Percentiles rank a stretch among this genome's conserved stretches.
These are phyloP conservation scores for Boletus semigastroideus DNA, from an alignment of 1,284 basidiomycete genomes.

Conservation along the genomic window DNA sequence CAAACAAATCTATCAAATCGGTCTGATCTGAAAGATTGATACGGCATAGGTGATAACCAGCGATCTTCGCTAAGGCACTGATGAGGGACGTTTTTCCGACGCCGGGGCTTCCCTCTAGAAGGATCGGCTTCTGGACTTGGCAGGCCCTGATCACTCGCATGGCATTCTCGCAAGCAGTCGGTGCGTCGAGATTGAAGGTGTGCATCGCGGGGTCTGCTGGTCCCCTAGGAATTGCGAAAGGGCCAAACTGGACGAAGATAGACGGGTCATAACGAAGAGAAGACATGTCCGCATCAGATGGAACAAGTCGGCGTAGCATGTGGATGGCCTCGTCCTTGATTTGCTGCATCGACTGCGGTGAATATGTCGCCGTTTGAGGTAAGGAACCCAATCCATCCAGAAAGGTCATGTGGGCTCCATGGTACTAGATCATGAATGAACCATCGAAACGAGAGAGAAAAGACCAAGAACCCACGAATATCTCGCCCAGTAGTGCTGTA, in stretches of 20 bases:
- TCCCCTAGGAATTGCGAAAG: constrained; percentile 75
- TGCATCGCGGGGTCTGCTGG: constrained; percentile 37
- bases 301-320: constrained; percentile 53
- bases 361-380: constrained; percentile 63
- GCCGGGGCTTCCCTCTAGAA: constrained; percentile 97
- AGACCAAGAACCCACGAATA: constrained; percentile 64
- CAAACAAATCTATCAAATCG: constrained; percentile 95
- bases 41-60: constrained; percentile 83
- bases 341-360: constrained; percentile 45
- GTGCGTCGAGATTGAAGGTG: constrained; percentile 84
- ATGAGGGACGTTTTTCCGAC: constrained; percentile 99
- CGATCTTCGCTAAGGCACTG: constrained; percentile 80
- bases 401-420: constrained; percentile 85
- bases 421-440: constrained; percentile 54
- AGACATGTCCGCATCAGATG: constrained; percentile 37
- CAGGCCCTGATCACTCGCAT: constrained; percentile 90
- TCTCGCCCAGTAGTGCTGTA: constrained; percentile 46
- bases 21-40: constrained; percentile 99
- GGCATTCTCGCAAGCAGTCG: constrained; percentile 88
- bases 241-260: constrained; percentile 62
- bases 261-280: constrained; percentile 37
- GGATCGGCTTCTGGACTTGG: constrained; percentile 88
- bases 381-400: constrained; percentile 82
- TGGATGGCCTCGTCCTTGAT: constrained; percentile 51
- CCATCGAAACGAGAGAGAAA: background rate